These are phyloP conservation scores for Aureobasidium pullulans DNA, from an alignment of 2,329 filamentous ascomycete genomes.

Conservation along the genomic window DNA sequence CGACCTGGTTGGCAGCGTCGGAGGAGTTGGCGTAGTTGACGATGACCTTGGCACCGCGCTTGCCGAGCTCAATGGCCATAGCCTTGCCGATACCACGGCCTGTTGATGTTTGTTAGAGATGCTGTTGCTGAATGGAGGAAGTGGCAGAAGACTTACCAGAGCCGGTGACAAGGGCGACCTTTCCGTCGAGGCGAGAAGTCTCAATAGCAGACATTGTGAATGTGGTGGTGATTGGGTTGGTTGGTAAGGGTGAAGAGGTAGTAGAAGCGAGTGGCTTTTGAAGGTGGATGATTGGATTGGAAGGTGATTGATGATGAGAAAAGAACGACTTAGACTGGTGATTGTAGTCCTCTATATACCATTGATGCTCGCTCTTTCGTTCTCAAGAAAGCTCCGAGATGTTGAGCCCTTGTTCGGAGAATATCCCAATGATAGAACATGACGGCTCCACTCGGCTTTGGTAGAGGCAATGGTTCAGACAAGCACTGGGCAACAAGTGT, in stretches of 20 bases:
- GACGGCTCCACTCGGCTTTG: slow-evolving; percentile 8
- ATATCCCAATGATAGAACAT: slow-evolving; percentile 8
- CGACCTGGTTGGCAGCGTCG: slow-evolving; percentile 58
- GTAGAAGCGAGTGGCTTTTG: slow-evolving; percentile 12
- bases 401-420: slow-evolving; percentile 4
- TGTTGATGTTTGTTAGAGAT: slow-evolving; percentile 25
- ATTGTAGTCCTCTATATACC: slow-evolving; percentile 14
- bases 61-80: slow-evolving; percentile 59
- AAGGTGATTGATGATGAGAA: slow-evolving; percentile 12
- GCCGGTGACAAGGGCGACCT: slow-evolving; percentile 48
- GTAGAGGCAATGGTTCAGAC: slow-evolving; percentile 2
- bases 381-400: slow-evolving; percentile 7
- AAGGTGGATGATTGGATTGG: neutral
- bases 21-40: slow-evolving; percentile 62
- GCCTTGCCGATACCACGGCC: slow-evolving; percentile 59
- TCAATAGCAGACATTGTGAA: slow-evolving; percentile 33
- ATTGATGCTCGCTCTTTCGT: slow-evolving; percentile 7
- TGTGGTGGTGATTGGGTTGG: slow-evolving; percentile 16
- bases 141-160: slow-evolving; percentile 32
- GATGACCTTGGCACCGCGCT: slow-evolving; percentile 58
- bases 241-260: slow-evolving; percentile 6
- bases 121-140: neutral
- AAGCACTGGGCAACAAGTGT: slow-evolving; percentile 6
- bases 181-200: slow-evolving; percentile 46
- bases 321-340: neutral